Percentiles rank a stretch among this genome's conserved stretches.
Conservation (phyloP, 441 rosid species). For the Populus hybrid region DNA sequence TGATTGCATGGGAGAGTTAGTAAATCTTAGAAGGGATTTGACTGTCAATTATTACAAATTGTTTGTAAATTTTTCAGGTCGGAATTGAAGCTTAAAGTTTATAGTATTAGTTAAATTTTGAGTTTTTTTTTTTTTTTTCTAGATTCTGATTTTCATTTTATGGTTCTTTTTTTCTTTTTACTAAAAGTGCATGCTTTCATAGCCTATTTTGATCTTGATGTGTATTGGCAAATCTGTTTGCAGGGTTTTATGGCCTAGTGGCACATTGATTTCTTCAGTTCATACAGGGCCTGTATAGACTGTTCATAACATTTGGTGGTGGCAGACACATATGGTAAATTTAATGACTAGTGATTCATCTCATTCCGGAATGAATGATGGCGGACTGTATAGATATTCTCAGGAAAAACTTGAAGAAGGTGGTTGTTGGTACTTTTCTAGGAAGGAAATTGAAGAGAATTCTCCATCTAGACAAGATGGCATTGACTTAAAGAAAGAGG, state of each 20-base stretch:
- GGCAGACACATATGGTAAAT: conserved; percentile 42
- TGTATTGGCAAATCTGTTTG: conserved; percentile 6
- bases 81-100: neutral
- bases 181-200: neutral
- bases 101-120: neutral
- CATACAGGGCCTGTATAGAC: neutral
- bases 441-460: conserved; percentile 78
- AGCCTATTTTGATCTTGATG: neutral
- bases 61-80: neutral
- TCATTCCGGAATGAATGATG: conserved; percentile 32
- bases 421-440: conserved; percentile 74
- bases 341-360: conserved; percentile 56
- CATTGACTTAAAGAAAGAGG: conserved; percentile 35
- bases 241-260: conserved; percentile 11
- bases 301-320: neutral
- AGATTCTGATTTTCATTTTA: neutral
- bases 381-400: conserved; percentile 37
- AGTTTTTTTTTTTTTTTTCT: too few relatives aligned
- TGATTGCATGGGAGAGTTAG: neutral
- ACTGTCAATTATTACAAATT: neutral
- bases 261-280: neutral
- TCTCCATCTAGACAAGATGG: conserved; percentile 79
- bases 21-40: neutral
- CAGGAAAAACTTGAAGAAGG: conserved; percentile 53
- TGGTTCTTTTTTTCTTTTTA: too few relatives aligned